Conservation (phyloP, 176 grass and related monocot species). For the Oryza officinalis region DNA sequence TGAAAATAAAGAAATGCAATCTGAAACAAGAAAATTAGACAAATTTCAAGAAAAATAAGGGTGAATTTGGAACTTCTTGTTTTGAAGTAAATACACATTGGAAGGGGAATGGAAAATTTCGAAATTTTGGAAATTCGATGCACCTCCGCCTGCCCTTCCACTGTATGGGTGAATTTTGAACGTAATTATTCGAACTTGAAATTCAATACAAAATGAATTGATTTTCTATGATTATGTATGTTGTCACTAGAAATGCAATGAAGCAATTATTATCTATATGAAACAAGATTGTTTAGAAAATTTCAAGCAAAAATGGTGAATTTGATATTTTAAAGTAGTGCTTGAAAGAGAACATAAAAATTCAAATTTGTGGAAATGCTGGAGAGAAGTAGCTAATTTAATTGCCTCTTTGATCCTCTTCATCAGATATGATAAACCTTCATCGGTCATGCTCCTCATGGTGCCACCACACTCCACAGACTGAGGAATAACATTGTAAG, state of each 20-base stretch:
- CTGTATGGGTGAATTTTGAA: slow-evolving; percentile 22
- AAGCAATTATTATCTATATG: too few species aligned
- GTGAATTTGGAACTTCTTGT: too few species aligned
- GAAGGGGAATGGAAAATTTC: too few species aligned
- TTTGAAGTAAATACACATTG: too few species aligned
- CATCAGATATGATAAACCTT: slow-evolving; percentile 55
- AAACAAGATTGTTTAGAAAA: too few species aligned
- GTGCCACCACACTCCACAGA: slow-evolving; percentile 59
- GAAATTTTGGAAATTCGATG: slow-evolving; percentile 14
- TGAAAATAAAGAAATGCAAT: too few species aligned
- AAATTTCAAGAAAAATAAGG: too few species aligned
- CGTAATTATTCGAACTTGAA: not conserved
- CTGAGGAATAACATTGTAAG: slow-evolving; percentile 70
- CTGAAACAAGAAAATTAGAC: too few species aligned
- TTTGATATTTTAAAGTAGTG: not conserved
- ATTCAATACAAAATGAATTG: not conserved
- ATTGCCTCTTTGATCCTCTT: slow-evolving; percentile 61
- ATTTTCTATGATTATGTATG: not conserved
- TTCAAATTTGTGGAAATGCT: not conserved
- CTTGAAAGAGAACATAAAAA: not conserved
- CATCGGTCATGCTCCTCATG: slow-evolving; percentile 57
- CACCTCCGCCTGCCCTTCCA: slow-evolving; percentile 47
- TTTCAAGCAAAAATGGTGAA: too few species aligned
- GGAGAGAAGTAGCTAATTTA: not conserved
- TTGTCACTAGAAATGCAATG: not conserved